phyloP scores from a whole-genome alignment of 1,284 basidiomycete species.

The Sparassis latifolia region DNA sequence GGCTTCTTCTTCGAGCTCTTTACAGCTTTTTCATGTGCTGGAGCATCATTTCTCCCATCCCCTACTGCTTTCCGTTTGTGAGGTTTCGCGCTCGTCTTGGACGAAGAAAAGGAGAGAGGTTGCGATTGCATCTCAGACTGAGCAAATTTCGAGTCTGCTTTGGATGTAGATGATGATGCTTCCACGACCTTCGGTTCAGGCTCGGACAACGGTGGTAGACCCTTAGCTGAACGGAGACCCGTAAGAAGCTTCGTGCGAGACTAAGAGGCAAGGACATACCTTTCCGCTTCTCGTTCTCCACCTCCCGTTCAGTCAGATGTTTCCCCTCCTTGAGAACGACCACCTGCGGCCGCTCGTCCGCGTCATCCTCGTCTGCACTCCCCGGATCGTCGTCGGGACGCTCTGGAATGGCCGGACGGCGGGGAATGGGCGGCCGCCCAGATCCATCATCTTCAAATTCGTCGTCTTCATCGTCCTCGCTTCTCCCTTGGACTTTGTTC shows the following conservation, averaged over 20 bases:
- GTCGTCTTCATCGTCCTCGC: constrained; percentile 20
- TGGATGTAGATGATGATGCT: no score
- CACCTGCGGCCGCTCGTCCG: constrained; percentile 79
- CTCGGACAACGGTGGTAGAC: constrained; percentile 40
- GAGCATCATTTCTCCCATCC: constrained; percentile 23
- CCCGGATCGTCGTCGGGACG: constrained; percentile 68
- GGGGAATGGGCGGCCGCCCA: constrained; percentile 69
- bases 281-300: constrained; percentile 68
- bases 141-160: neutral
- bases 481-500: constrained; percentile 13
- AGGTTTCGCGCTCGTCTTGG: constrained; percentile 22
- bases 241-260: neutral
- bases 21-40: constrained; percentile 13
- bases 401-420: constrained; percentile 64
- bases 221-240: constrained; percentile 33
- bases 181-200: constrained; percentile 14
- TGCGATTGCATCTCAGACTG: constrained; percentile 11
- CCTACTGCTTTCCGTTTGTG: constrained; percentile 37
- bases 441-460: constrained; percentile 47
- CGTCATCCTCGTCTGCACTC: constrained; percentile 68
- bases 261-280: constrained; percentile 37
- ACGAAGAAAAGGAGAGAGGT: constrained; percentile 38
- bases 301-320: constrained; percentile 71
- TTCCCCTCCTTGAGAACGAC: constrained; percentile 82
- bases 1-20: constrained; percentile 38